A percentile compares a stretch with the other conserved stretches of the same genome.
Conservation (phyloP, 2,329 filamentous ascomycete species). For the Uncinocarpus reesii region DNA sequence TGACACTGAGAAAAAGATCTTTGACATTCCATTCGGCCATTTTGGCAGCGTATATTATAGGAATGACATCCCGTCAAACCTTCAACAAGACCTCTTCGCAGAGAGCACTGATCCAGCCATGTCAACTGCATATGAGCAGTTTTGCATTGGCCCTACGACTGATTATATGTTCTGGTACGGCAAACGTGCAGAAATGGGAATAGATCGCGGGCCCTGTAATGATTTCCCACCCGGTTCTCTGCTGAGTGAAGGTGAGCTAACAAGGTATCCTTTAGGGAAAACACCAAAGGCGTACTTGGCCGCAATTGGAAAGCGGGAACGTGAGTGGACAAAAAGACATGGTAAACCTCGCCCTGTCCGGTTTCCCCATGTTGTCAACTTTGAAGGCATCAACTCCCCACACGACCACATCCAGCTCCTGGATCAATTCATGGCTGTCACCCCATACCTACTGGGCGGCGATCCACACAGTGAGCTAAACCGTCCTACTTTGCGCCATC, state of each 20-base stretch:
- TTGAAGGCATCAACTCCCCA: slow-evolving; percentile 8
- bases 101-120: slow-evolving; percentile 3
- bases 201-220: slow-evolving; percentile 9
- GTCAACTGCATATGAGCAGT: slow-evolving; percentile 9
- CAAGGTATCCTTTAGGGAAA: slow-evolving; percentile 7
- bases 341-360: slow-evolving; percentile 6
- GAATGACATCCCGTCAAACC: slow-evolving; percentile 10
- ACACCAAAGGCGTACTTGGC: slow-evolving; percentile 6
- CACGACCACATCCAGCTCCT: slow-evolving; percentile 12
- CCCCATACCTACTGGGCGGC: slow-evolving; percentile 11
- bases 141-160: slow-evolving; percentile 15
- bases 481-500: slow-evolving; percentile 17
- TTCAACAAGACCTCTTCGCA: slow-evolving; percentile 18
- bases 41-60: slow-evolving; percentile 14
- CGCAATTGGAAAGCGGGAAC: slow-evolving; percentile 10
- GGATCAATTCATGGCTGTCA: slow-evolving; percentile 10
- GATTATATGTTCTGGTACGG: slow-evolving; percentile 18
- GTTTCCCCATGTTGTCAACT: slow-evolving; percentile 10
- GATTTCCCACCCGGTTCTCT: background rate
- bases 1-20: slow-evolving; percentile 13
- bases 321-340: slow-evolving; percentile 12
- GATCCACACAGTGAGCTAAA: background rate
- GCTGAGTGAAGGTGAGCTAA: slow-evolving; percentile 7
- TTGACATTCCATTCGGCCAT: slow-evolving; percentile 8
- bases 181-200: slow-evolving; percentile 11